These are phyloP conservation scores for Debaryomyces coudertii DNA, from an alignment of 1,139 yeast species.

Conservation along the genomic window DNA sequence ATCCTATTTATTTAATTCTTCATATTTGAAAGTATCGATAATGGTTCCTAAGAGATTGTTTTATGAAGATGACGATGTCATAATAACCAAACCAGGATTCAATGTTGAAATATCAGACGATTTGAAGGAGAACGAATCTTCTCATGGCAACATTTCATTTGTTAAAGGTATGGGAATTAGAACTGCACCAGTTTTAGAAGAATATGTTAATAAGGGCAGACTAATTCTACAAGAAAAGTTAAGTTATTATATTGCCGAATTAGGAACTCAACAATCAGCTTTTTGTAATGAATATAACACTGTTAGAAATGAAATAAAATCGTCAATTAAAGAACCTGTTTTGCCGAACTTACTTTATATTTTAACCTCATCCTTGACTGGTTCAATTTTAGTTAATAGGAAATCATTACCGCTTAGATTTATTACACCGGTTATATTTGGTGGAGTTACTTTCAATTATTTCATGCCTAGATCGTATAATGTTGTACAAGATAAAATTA, in stretches of 20 bases:
- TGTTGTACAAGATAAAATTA: constrained; percentile 43
- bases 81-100: constrained; percentile 51
- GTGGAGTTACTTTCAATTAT: constrained; percentile 41
- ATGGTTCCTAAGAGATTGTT: constrained; percentile 37
- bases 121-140: constrained; percentile 41
- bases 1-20: background rate
- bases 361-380: constrained; percentile 56
- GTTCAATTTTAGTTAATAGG: constrained; percentile 55
- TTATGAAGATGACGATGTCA: constrained; percentile 54
- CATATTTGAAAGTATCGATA: constrained; percentile 5
- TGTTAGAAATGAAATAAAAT: constrained; percentile 27
- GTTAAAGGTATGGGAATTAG: constrained; percentile 58
- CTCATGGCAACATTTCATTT: constrained; percentile 45
- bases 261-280: constrained; percentile 50
- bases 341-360: constrained; percentile 59
- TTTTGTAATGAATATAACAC: constrained; percentile 40
- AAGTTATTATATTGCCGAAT: constrained; percentile 43
- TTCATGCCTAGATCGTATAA: constrained; percentile 42
- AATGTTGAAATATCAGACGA: constrained; percentile 38
- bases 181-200: constrained; percentile 50
- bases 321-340: constrained; percentile 45
- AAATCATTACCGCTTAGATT: constrained; percentile 54
- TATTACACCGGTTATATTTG: constrained; percentile 52
- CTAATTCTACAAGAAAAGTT: constrained; percentile 40
- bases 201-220: constrained; percentile 42